These are phyloP conservation scores for Aspergillus bridgeri DNA, from an alignment of 495 filamentous ascomycete genomes.

Conservation along the genomic window DNA sequence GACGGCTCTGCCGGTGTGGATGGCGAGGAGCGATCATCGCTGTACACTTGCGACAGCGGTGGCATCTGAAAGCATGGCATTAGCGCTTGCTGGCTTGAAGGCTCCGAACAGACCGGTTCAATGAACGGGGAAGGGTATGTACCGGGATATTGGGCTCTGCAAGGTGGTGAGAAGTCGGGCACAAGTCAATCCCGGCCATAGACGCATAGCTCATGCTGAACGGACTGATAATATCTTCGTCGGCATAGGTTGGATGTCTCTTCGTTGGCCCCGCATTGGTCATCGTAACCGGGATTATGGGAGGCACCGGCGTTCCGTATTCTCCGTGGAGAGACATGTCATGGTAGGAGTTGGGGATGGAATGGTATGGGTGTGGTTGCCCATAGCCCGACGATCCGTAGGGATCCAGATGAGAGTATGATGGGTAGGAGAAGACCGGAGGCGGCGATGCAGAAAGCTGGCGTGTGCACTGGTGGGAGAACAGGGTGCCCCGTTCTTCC, in stretches of 20 bases:
- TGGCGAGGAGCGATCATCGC: constrained; percentile 66
- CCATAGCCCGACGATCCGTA: constrained; percentile 63
- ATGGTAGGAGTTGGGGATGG: constrained; percentile 53
- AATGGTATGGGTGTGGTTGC: constrained; percentile 61
- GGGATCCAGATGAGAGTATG: constrained; percentile 63
- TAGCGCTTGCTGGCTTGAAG: constrained; percentile 26
- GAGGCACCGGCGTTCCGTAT: constrained; percentile 60
- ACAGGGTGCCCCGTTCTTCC: constrained; percentile 51
- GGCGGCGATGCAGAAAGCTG: constrained; percentile 68
- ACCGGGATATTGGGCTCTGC: constrained; percentile 37
- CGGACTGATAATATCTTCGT: constrained; percentile 67
- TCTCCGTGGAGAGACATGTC: constrained; percentile 56
- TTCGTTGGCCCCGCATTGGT: constrained; percentile 49
- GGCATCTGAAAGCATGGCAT: constrained; percentile 63
- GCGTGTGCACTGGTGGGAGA: constrained; percentile 67
- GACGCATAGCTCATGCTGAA: constrained; percentile 75
- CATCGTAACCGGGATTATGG: constrained; percentile 63
- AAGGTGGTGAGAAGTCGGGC: constrained; percentile 34
- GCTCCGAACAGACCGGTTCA: constrained; percentile 42
- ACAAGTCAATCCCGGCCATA: constrained; percentile 72
- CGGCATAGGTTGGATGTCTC: constrained; percentile 34
- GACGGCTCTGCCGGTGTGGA: constrained; percentile 37
- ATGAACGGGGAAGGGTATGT: constrained; percentile 47
- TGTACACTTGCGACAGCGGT: constrained; percentile 77
- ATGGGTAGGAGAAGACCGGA: constrained; percentile 69